Conservation (phyloP, 2,329 filamentous ascomycete genomes). For the Colletotrichum sp. region DNA sequence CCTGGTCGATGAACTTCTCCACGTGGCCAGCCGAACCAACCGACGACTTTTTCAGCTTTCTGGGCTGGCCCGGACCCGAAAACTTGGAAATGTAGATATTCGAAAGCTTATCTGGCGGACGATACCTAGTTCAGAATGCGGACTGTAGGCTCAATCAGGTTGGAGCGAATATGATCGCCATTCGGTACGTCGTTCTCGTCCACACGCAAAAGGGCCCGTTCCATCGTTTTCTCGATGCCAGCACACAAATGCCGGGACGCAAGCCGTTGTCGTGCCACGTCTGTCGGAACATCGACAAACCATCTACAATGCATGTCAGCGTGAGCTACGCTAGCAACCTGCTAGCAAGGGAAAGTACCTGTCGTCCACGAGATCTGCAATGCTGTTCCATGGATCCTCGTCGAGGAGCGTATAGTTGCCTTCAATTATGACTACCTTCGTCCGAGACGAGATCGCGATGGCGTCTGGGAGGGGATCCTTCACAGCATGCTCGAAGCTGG, state of each 20-base stretch:
- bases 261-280: conserved; percentile 26
- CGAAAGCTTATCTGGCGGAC: not conserved
- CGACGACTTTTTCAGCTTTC: conserved; percentile 24
- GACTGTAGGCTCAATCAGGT: conserved; percentile 28
- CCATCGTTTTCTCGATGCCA: conserved; percentile 28
- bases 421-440: conserved; percentile 55
- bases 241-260: conserved; percentile 27
- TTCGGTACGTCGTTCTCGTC: conserved; percentile 33
- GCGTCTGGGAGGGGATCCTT: conserved; percentile 46
- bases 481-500: conserved; percentile 55
- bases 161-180: conserved; percentile 26
- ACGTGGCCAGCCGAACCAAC: conserved; percentile 25
- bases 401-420: conserved; percentile 54
- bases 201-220: conserved; percentile 25
- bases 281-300: conserved; percentile 31
- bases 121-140: conserved; percentile 25
- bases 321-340: not conserved
- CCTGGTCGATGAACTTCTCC: conserved; percentile 28
- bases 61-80: conserved; percentile 25
- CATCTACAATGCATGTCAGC: conserved; percentile 23
- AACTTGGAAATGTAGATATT: not conserved
- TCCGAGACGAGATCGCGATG: conserved; percentile 36
- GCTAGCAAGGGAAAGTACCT: conserved; percentile 4
- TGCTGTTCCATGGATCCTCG: conserved; percentile 48
- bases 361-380: conserved; percentile 51